Conservation (phyloP, 495 filamentous ascomycete species). For the Aspergillus ostianus region DNA sequence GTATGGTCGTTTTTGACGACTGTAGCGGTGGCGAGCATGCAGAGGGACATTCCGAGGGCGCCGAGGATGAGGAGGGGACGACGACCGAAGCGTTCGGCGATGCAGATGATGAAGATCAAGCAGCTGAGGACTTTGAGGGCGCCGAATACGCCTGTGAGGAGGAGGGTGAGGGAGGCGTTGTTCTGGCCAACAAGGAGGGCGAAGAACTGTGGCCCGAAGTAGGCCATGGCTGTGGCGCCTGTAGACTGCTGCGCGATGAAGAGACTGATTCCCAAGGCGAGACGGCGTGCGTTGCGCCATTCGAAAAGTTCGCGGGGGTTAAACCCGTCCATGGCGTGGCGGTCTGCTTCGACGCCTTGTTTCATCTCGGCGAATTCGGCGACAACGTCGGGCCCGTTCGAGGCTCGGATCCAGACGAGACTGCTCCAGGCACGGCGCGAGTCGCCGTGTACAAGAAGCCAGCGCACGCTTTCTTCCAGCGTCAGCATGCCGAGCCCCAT, state of each 20-base stretch:
- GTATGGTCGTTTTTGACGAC: conserved; percentile 50
- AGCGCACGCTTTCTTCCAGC: conserved; percentile 50
- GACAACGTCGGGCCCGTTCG: conserved; percentile 29
- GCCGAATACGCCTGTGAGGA: conserved; percentile 53
- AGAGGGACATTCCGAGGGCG: conserved; percentile 49
- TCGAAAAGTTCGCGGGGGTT: conserved; percentile 40
- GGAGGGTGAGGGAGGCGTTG: conserved; percentile 21
- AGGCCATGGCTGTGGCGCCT: conserved; percentile 53
- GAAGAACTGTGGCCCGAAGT: conserved; percentile 54
- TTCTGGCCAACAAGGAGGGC: conserved; percentile 51
- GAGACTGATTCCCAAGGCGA: conserved; percentile 39
- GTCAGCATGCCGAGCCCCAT: conserved; percentile 52
- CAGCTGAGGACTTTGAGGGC: conserved; percentile 50
- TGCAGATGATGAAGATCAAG: conserved; percentile 48
- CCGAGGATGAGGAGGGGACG: conserved; percentile 51
- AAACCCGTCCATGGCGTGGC: conserved; percentile 40
- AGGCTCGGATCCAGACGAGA: conserved; percentile 50
- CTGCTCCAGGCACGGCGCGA: conserved; percentile 43
- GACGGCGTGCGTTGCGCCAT: conserved; percentile 41
- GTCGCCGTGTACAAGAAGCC: conserved; percentile 46
- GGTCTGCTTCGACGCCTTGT: conserved; percentile 43
- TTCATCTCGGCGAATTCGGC: conserved; percentile 49
- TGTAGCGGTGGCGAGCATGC: conserved; percentile 55
- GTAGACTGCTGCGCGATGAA: conserved; percentile 52
- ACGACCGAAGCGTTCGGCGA: conserved; percentile 58